These are phyloP conservation scores for Phaeosphaeria sp. DNA, from an alignment of 2,329 filamentous ascomycete species.

Conservation along the genomic window DNA sequence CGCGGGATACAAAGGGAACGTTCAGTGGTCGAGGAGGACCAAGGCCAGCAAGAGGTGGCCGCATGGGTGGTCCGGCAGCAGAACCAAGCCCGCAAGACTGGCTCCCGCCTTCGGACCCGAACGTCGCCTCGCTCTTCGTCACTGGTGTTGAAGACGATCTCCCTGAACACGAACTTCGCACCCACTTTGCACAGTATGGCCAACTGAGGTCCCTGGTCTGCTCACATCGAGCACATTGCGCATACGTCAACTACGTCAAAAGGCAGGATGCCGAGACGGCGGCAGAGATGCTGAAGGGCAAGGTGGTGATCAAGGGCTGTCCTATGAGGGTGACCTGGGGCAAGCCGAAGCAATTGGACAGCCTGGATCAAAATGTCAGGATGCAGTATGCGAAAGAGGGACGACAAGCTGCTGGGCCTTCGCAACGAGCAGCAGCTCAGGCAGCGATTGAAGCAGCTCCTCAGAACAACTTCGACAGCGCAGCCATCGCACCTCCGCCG, in stretches of 20 bases:
- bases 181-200: slow-evolving; percentile 87
- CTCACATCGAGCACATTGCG: slow-evolving; percentile 96
- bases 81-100: slow-evolving; percentile 87
- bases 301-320: slow-evolving; percentile 87
- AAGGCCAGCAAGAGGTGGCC: slow-evolving; percentile 50
- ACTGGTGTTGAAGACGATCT: slow-evolving; percentile 96
- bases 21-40: slow-evolving; percentile 44
- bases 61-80: slow-evolving; percentile 67
- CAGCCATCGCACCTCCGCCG: slow-evolving; percentile 75
- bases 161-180: slow-evolving; percentile 87
- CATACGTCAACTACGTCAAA: slow-evolving; percentile 92
- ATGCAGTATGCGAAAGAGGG: slow-evolving; percentile 82
- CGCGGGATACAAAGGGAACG: slow-evolving; percentile 61
- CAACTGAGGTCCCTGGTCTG: slow-evolving; percentile 92
- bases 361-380: slow-evolving; percentile 85
- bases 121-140: slow-evolving; percentile 91
- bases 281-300: slow-evolving; percentile 82
- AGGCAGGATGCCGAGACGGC: slow-evolving; percentile 86
- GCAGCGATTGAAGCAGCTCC: slow-evolving; percentile 51
- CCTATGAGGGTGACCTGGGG: slow-evolving; percentile 92
- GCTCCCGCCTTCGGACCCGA: slow-evolving; percentile 79
- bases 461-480: slow-evolving; percentile 52
- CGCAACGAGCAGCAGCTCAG: slow-evolving; percentile 37
- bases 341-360: slow-evolving; percentile 88
- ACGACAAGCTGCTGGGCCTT: slow-evolving; percentile 49